Evolutionary conservation across 148 eudicot species (phyloP).

Genomic region (Limonium bicolor): DNA sequence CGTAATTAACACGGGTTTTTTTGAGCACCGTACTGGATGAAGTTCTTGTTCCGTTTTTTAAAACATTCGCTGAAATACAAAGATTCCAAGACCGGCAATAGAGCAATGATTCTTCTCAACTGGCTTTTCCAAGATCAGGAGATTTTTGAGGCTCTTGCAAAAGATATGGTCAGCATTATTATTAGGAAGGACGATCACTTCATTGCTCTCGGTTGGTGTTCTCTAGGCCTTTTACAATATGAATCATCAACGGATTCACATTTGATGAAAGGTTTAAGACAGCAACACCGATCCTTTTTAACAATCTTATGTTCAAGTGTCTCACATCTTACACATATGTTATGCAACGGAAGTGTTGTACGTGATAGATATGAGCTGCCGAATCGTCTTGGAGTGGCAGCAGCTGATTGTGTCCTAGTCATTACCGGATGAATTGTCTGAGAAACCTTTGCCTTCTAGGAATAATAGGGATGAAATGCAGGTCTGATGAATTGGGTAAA

Average conservation of each 20-base stretch:
- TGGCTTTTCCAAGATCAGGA: conserved; percentile 72
- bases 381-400: conserved; percentile 67
- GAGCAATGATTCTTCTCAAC: conserved; percentile 44
- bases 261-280: conserved; percentile 34
- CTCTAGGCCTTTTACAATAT: conserved; percentile 40
- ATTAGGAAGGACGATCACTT: conserved; percentile 49
- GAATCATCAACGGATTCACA: conserved; percentile 25
- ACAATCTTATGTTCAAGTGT: conserved; percentile 34
- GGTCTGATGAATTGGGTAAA: conserved; percentile 8
- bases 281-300: conserved; percentile 27
- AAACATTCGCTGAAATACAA: conserved; percentile 45
- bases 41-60: conserved; percentile 51
- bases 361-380: conserved; percentile 84
- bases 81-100: conserved; percentile 31
- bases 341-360: conserved; percentile 42
- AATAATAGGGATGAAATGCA: conserved; percentile 13
- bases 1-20: too few relatives aligned
- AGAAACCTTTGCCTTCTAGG: conserved; percentile 15
- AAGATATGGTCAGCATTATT: conserved; percentile 29
- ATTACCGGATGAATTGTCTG: conserved; percentile 37
- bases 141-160: conserved; percentile 31
- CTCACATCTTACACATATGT: conserved; percentile 23
- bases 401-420: conserved; percentile 64
- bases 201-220: conserved; percentile 75
- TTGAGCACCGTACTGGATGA: conserved; percentile 44